phyloP scores from a whole-genome alignment of 2,329 filamentous ascomycete species.

The Aspergillus quadricinctus region DNA sequence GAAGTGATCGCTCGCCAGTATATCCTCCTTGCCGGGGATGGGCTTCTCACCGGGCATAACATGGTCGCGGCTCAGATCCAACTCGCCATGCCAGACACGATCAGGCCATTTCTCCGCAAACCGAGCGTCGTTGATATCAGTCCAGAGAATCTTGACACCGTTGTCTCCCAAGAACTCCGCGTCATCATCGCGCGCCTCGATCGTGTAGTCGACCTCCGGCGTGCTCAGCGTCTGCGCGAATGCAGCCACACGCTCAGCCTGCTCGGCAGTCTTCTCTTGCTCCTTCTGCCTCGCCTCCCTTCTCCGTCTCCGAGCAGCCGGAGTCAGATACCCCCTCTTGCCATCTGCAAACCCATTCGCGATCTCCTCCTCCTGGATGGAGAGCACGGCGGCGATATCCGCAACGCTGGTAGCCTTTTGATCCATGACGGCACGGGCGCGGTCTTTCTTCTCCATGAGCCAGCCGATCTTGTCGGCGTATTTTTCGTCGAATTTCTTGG shows the following conservation, averaged over 20 bases:
- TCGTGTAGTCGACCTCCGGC: conserved; percentile 22
- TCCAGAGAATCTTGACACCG: conserved; percentile 45
- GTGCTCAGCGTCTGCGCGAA: conserved; percentile 16
- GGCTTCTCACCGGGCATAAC: conserved; percentile 32
- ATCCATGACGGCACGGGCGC: conserved; percentile 55
- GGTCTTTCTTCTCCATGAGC: conserved; percentile 45
- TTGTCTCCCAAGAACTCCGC: conserved; percentile 24
- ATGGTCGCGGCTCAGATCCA: conserved; percentile 34
- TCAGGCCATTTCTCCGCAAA: conserved; percentile 41
- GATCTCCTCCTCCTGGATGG: conserved; percentile 43
- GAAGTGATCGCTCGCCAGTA: conserved; percentile 22
- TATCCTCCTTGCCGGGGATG: conserved; percentile 11
- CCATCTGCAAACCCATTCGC: conserved; percentile 26
- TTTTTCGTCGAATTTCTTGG: conserved; percentile 40
- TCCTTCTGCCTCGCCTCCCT: conserved; percentile 26
- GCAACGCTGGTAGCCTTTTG: conserved; percentile 61
- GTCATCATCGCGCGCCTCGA: conserved; percentile 22
- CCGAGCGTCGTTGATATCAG: conserved; percentile 41
- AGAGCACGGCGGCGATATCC: conserved; percentile 55
- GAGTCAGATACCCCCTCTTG: conserved; percentile 30
- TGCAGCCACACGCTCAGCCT: conserved; percentile 20
- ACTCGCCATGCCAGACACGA: conserved; percentile 40
- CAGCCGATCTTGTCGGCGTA: conserved; percentile 39
- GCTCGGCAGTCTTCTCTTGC: conserved; percentile 16
- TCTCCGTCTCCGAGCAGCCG: conserved; percentile 27